Base-by-base conservation (phyloP, 331 rosid genomes). In the Quercus phellos region DNA sequence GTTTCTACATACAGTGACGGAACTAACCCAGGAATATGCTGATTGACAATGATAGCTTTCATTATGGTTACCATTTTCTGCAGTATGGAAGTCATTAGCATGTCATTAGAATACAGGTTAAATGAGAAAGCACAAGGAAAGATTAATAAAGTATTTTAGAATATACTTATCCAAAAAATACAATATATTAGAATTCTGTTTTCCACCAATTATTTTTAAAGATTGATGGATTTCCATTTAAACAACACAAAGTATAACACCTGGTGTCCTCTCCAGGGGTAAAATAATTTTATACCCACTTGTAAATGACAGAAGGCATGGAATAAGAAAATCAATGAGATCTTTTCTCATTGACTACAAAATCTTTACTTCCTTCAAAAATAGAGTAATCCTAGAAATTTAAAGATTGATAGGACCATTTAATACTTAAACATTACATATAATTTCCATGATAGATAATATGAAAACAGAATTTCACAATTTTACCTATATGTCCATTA, bases 11-110 rank as follows among this genome's bases (percentile, higher is more conserved):
- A 88, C 91, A 32, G 87, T 58, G 53, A 92, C 85, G 5, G 98
- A 93, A 84, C 95, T 88, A 75, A 95, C 91, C 99, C 99, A 95
- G 18, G 98, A 91, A 72, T 72, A 73, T 60, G 86, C 91, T 24
- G 94, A 89, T 22, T 64, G 84, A 86, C 84, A 79, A 64, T 73
- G 82, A 46, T 38, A 79, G 38, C 75, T 86, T 77, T 80, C 84
- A 13, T 84, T 79, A 73, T 43, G 82, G 77, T 78, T 11, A 68
- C 93, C 91, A 74, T 87, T 93, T 89, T 88, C 99, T 94, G 92
- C 83, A 84, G 53, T 64, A 55, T 72, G 68, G 68, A 81, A 77
- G 59, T 38, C 46, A 77, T 75, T 29, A 17, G 69, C 38, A 30
- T 56, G 32, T 67, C 81, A 51, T 81, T 10, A 84, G 74, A 64